Conservation (phyloP, 306 rosid species). For the Malus asiatica region DNA sequence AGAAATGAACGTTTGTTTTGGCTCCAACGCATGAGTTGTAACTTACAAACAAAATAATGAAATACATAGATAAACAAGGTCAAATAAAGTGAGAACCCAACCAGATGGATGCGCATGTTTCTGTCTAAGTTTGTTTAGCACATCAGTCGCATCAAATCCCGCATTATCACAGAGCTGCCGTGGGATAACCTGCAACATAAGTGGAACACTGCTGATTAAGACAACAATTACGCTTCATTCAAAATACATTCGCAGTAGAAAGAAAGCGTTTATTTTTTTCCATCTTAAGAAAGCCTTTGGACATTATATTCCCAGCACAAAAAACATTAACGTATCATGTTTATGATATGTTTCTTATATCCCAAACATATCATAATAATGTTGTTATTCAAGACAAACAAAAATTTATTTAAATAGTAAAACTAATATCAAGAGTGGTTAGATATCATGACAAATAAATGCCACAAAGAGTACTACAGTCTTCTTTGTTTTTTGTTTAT, state of each 20-base stretch:
- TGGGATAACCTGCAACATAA: constrained; percentile 74
- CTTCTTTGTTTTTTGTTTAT: neutral
- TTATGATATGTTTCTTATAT: neutral
- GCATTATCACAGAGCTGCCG: constrained; percentile 98
- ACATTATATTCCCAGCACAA: neutral
- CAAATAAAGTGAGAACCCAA: constrained; percentile 15
- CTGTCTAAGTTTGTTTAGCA: constrained; percentile 89
- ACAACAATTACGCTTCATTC: neutral
- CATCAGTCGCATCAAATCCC: constrained; percentile 98
- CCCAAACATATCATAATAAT: neutral
- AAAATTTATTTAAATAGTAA: too few relatives aligned
- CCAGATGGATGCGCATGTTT: constrained; percentile 92
- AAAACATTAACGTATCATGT: neutral
- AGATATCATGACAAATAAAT: neutral
- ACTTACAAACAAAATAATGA: neutral
- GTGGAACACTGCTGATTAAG: constrained; percentile 7
- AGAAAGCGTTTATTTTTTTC: neutral
- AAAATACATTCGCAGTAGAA: neutral
- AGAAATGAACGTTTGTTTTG: neutral
- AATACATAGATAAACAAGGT: neutral
- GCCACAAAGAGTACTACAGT: neutral
- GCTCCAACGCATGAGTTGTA: neutral
- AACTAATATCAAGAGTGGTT: too few relatives aligned
- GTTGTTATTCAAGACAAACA: too few relatives aligned
- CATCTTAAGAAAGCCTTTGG: neutral